A percentile compares a stretch with the other conserved stretches of the same genome.
Evolutionary conservation across 148 eudicot species (phyloP).

Genomic region (Drosera capensis): DNA sequence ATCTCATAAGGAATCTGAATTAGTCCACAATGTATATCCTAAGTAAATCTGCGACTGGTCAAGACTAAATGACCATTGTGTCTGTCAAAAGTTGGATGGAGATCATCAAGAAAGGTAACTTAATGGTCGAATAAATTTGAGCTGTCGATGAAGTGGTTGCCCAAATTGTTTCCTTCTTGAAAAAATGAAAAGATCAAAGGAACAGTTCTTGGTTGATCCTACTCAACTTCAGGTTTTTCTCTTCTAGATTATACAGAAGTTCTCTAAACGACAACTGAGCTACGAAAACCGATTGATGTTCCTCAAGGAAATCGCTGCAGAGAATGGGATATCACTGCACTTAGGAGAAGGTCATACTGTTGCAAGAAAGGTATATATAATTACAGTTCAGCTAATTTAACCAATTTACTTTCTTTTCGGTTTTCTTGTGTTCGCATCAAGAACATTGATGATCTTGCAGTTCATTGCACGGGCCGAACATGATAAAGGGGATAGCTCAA

Average conservation of each 20-base stretch:
- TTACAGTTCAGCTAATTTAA: too few relatives aligned
- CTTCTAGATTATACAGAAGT: constrained; percentile 23
- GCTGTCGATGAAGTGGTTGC: too few relatives aligned
- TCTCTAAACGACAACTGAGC: constrained; percentile 26
- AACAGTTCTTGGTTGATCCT: background rate
- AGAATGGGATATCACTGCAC: constrained; percentile 19
- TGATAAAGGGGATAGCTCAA: too few relatives aligned
- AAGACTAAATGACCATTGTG: too few relatives aligned
- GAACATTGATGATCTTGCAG: too few relatives aligned
- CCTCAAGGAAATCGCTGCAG: constrained; percentile 28
- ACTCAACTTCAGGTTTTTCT: background rate
- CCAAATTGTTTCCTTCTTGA: background rate
- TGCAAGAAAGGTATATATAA: background rate
- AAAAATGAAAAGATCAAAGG: background rate
- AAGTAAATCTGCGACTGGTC: too few relatives aligned
- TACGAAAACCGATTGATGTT: constrained; percentile 18
- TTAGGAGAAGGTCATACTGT: constrained; percentile 6
- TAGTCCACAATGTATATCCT: too few relatives aligned
- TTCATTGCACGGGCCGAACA: too few relatives aligned
- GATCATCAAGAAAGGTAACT: too few relatives aligned
- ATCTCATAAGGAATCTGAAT: too few relatives aligned
- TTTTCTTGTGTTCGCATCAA: background rate
- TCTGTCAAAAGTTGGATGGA: too few relatives aligned
- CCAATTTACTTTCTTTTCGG: background rate
- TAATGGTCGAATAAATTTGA: too few relatives aligned